Evolutionary conservation across 371 early-diverging fungal genomes (phyloP), one percentile per base, ranked within the genome.

Genomic region (Mortierella sp.): DNA sequence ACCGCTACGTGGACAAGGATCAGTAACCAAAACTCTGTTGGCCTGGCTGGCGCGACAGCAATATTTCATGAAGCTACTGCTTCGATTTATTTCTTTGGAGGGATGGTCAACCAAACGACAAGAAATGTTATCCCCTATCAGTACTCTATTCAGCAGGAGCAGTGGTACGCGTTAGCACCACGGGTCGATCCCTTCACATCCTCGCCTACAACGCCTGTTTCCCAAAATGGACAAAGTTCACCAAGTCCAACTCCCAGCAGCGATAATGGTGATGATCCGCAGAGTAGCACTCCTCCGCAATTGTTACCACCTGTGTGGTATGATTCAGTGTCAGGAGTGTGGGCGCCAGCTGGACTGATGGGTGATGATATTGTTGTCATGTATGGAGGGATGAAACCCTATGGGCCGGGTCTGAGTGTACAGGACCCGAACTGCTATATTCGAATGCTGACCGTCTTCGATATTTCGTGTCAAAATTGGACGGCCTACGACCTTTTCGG

Each of bases 41-140:
- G 73, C 3, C 59, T 81, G 0, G 28, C 76, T 0, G 76, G 83
- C 0, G 83, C 83, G 3, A 63, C 72, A 14, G 83, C 73, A 14
- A 70, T 81, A 11, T 81, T 66, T 30, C 83, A 81, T 51, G 24
- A 69, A 54, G 73, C 70, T 30, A 81, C 83, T 39, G 73, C 65
- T 14, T 81, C 83, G n/a, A 76, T 81, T n/a, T 81, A 81, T 54
- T 76, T 62, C 68, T 81, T 81, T 81, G 76, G 83, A 16, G 83
- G 83, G 3, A 76, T 76, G 73, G 47, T 73, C 54, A 81, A 81
- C 24, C 72, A 69, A 45, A 73, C 76, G 2, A 76, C 64, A 1
- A 66, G 83, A 52, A 81, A 81, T 54, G 64, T 64, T 8, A 40
- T 81, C 55, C 55, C 70, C 3, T 81, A 73, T 24, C 83, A 73